Evolutionary conservation across 2,329 filamentous ascomycete species (phyloP).

Genomic region (Trichoderma aggressivum): DNA sequence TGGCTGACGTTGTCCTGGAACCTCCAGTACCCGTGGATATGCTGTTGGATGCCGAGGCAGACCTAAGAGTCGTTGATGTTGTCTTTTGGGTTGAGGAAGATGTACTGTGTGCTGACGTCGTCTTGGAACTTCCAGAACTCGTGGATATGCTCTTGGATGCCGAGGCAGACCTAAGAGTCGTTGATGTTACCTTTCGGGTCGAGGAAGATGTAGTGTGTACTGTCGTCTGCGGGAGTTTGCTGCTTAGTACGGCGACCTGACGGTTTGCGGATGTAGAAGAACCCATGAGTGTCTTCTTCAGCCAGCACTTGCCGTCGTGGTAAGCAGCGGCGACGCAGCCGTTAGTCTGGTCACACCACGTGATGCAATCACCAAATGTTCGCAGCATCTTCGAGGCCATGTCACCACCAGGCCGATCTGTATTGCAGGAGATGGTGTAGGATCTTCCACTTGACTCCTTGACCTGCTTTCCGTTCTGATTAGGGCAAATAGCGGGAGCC

Average conservation of each 20-base stretch:
- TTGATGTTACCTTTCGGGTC: neutral
- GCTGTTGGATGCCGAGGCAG: neutral
- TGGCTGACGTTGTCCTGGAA: too few species aligned
- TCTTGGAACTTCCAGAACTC: too few species aligned
- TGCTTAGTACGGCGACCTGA: neutral
- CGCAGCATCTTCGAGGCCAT: neutral
- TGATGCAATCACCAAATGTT: neutral
- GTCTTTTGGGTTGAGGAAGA: neutral
- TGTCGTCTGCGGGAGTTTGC: conserved; percentile 1
- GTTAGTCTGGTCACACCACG: neutral
- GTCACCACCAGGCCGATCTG: neutral
- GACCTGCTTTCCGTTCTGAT: neutral
- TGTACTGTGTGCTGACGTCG: neutral
- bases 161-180: neutral
- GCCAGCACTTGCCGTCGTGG: neutral
- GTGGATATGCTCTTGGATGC: neutral
- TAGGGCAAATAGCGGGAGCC: neutral
- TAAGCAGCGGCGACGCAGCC: neutral
- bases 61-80: neutral
- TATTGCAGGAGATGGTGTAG: neutral
- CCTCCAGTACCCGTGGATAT: neutral
- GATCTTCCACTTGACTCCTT: neutral
- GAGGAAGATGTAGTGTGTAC: neutral
- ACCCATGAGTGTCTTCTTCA: neutral
- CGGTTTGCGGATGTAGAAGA: neutral